Percentiles rank a stretch among this genome's conserved stretches.
phyloP scores from a whole-genome alignment of 306 rosid species.

The Ochetophila trinervis region DNA sequence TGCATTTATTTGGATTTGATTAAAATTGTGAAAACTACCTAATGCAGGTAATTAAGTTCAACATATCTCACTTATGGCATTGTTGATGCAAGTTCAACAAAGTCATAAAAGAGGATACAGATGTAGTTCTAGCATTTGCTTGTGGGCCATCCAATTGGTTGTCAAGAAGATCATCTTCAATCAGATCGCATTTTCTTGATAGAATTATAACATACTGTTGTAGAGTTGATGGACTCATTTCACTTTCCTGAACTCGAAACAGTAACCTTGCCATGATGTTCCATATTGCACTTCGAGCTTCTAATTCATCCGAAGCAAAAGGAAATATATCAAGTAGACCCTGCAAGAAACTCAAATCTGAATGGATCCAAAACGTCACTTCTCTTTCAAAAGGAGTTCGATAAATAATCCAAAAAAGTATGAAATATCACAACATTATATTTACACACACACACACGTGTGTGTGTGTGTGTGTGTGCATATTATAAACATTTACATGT shows the following conservation, averaged over 20 bases:
- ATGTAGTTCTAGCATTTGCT: constrained; percentile 51
- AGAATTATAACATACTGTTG: constrained; percentile 49
- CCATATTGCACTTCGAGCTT: constrained; percentile 89
- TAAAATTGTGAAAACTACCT: constrained; percentile 7
- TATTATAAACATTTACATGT: too few species aligned
- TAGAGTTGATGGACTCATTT: constrained; percentile 51
- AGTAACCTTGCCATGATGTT: constrained; percentile 62
- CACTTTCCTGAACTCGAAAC: constrained; percentile 53
- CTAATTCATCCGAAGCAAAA: constrained; percentile 74
- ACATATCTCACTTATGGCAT: neutral
- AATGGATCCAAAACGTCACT: constrained; percentile 30
- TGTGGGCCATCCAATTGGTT: constrained; percentile 32
- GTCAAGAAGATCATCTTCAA: constrained; percentile 87
- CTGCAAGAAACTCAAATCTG: constrained; percentile 62
- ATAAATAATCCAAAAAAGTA: neutral
- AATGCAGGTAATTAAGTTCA: neutral
- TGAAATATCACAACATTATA: neutral
- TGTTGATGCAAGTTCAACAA: neutral
- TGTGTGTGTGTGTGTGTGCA: neutral
- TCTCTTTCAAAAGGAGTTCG: neutral
- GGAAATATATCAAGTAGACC: constrained; percentile 85
- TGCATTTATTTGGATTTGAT: constrained; percentile 1
- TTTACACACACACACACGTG: constrained; percentile 9
- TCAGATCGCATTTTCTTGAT: constrained; percentile 60
- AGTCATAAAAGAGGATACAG: constrained; percentile 66